Evolutionary conservation across 805 yeast genomes (phyloP).

Genomic region (Starmera amethionina): DNA sequence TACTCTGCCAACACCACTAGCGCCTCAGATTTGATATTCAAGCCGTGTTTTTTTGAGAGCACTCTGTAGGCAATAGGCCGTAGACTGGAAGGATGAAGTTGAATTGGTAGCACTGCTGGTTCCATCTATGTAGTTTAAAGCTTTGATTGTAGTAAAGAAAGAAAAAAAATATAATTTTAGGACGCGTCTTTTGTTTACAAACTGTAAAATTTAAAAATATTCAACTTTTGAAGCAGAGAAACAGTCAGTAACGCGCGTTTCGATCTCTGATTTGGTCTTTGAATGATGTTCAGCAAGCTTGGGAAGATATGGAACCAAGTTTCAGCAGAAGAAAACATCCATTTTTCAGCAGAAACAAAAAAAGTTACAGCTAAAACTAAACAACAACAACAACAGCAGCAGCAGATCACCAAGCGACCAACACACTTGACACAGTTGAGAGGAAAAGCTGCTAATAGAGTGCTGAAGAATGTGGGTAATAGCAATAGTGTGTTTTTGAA

Average conservation of each 20-base stretch:
- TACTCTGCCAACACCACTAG: constrained; percentile 61
- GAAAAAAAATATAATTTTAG: background rate
- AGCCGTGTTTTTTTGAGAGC: constrained; percentile 84
- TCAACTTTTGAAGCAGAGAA: no score
- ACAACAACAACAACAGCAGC: background rate
- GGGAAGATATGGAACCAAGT: constrained; percentile 16
- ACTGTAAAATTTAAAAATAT: no score
- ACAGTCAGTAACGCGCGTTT: no score
- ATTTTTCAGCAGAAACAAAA: constrained; percentile 7
- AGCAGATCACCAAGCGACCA: background rate
- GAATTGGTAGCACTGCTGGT: constrained; percentile 57
- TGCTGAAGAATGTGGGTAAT: constrained; percentile 3
- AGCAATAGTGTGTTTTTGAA: no score
- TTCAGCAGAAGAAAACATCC: constrained; percentile 9
- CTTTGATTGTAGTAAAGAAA: constrained; percentile 1
- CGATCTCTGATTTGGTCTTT: no score
- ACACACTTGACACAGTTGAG: constrained; percentile 5
- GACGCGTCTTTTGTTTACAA: background rate
- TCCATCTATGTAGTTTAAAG: constrained; percentile 8
- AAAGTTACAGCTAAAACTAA: background rate
- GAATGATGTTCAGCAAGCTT: no score
- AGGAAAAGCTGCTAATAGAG: constrained; percentile 6
- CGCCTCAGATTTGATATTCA: constrained; percentile 83
- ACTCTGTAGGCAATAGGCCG: constrained; percentile 90
- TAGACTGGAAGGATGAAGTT: constrained; percentile 68